Percentiles rank a stretch among this genome's conserved stretches.
Evolutionary conservation across 177 flowering plant species (phyloP).

Genomic region (Vitis hybrid): DNA sequence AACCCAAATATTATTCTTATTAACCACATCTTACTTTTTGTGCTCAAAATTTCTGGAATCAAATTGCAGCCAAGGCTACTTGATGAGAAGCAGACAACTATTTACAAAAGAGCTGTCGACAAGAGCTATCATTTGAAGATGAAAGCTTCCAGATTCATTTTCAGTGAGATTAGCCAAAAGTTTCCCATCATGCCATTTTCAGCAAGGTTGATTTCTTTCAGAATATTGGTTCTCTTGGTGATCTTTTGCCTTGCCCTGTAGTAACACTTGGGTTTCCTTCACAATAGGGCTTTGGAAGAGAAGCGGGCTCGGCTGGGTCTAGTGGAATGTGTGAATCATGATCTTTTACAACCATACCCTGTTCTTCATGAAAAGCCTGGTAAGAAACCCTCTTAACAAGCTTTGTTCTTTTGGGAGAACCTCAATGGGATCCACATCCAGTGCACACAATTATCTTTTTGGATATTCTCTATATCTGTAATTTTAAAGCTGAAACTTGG

Average conservation of each 20-base stretch:
- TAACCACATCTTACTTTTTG: neutral
- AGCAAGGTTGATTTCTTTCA: constrained; percentile 47
- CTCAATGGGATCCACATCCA: too few relatives aligned
- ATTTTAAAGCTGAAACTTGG: neutral
- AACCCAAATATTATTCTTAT: neutral
- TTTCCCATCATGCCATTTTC: constrained; percentile 87
- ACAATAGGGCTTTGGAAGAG: constrained; percentile 74
- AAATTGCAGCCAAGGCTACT: constrained; percentile 78
- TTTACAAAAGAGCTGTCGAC: constrained; percentile 91
- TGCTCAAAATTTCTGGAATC: neutral
- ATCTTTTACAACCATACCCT: constrained; percentile 92
- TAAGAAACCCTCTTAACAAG: constrained; percentile 15
- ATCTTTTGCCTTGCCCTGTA: neutral
- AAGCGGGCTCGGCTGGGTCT: constrained; percentile 80
- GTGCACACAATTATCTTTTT: neutral
- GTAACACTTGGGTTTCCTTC: neutral
- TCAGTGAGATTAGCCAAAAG: constrained; percentile 84
- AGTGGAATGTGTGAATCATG: constrained; percentile 94
- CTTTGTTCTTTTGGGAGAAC: too few relatives aligned
- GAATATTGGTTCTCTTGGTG: neutral
- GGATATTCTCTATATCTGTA: neutral
- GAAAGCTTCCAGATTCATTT: constrained; percentile 90
- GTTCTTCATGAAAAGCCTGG: constrained; percentile 96
- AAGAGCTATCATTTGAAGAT: constrained; percentile 87
- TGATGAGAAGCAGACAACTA: constrained; percentile 89